These are phyloP conservation scores for Leptographium radiaticola DNA, from an alignment of 2,329 filamentous ascomycete genomes.

Conservation along the genomic window DNA sequence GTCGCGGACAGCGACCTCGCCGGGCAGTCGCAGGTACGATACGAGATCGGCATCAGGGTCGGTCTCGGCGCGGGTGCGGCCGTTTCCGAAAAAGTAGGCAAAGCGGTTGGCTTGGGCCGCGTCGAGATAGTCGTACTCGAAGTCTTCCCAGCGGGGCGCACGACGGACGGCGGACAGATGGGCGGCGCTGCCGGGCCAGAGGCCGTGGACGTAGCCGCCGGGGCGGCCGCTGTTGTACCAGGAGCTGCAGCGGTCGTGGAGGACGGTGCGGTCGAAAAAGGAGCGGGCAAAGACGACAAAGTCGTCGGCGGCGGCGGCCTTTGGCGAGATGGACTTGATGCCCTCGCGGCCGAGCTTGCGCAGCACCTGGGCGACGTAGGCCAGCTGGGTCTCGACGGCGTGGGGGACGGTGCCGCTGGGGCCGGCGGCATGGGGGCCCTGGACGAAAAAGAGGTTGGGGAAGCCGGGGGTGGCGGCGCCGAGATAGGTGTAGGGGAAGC, in stretches of 20 bases:
- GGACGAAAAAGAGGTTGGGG: conserved; percentile 16
- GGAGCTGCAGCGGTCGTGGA: conserved; percentile 16
- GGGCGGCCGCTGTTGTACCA: conserved; percentile 20
- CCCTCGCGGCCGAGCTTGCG: conserved; percentile 35
- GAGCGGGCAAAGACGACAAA: conserved; percentile 16
- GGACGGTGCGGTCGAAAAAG: conserved; percentile 19
- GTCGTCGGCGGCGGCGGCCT: conserved; percentile 12
- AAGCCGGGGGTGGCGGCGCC: conserved; percentile 20
- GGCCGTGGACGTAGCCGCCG: conserved; percentile 14
- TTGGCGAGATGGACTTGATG: conserved; percentile 21
- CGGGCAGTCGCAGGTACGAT: conserved; percentile 32
- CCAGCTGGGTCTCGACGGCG: conserved; percentile 10
- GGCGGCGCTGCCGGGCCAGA: conserved; percentile 14
- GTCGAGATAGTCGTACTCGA: conserved; percentile 17
- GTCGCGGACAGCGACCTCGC: conserved; percentile 44
- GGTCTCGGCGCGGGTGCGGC: conserved; percentile 27
- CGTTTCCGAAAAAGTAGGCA: conserved; percentile 33
- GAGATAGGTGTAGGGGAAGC: conserved; percentile 43
- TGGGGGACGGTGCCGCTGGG: conserved; percentile 10
- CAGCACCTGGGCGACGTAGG: conserved; percentile 34
- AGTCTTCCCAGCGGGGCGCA: conserved; percentile 22
- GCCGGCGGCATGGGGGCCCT: conserved; percentile 10
- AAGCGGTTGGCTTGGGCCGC: conserved; percentile 32
- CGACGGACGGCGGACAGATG: conserved; percentile 15
- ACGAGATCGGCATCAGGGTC: conserved; percentile 25